A percentile compares a stretch with the other conserved stretches of the same genome.
phyloP scores from a whole-genome alignment of 1,139 yeast genomes.

The Candida sojae region DNA sequence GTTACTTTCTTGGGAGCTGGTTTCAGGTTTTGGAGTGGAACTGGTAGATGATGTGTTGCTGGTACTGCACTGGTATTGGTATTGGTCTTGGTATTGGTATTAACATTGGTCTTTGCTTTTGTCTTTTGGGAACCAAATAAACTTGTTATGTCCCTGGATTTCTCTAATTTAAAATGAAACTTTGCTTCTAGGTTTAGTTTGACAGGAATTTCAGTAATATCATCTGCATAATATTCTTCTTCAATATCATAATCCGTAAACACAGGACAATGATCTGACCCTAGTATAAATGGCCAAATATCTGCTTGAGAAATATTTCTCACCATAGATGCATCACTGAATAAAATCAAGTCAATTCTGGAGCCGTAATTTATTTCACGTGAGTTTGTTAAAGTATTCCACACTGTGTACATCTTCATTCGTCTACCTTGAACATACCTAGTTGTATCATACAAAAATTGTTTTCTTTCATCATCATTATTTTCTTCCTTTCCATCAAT shows the following conservation, averaged over 20 bases:
- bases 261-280: constrained; percentile 96
- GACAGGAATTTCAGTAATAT: constrained; percentile 4
- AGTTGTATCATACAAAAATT: constrained; percentile 63
- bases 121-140: constrained; percentile 35
- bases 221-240: constrained; percentile 8
- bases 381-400: constrained; percentile 83
- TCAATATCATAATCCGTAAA: constrained; percentile 60
- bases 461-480: constrained; percentile 10
- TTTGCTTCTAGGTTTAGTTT: constrained; percentile 59
- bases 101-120: constrained; percentile 10
- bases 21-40: not conserved
- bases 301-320: constrained; percentile 47
- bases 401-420: constrained; percentile 79
- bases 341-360: constrained; percentile 70
- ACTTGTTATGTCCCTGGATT: constrained; percentile 53
- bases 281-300: constrained; percentile 69
- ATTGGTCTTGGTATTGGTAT: not conserved
- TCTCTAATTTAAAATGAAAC: constrained; percentile 47
- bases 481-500: constrained; percentile 1
- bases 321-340: constrained; percentile 13
- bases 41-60: too few relatives aligned
- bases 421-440: constrained; percentile 59
- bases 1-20: not conserved
- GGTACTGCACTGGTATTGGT: not conserved
- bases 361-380: constrained; percentile 87